Percentiles rank a stretch among this genome's conserved stretches.
phyloP scores from a whole-genome alignment of 1,139 yeast genomes.

The Lodderomyces elongisporus region DNA sequence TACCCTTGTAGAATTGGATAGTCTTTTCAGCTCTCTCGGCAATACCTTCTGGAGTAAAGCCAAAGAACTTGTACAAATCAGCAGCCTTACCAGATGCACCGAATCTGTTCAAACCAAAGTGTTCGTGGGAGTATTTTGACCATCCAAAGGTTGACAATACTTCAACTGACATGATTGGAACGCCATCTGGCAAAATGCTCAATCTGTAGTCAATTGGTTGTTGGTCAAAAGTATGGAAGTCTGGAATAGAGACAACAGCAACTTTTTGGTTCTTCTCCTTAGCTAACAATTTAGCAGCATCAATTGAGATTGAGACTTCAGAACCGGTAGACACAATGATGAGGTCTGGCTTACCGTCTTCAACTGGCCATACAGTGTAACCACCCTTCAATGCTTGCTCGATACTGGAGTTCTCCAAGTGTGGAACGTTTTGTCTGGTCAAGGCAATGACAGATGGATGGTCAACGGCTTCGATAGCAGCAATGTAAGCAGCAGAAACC shows the following conservation, averaged over 20 bases:
- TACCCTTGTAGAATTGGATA: constrained; percentile 78
- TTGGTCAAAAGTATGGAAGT: constrained; percentile 81
- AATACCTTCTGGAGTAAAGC: constrained; percentile 90
- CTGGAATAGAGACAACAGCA: constrained; percentile 88
- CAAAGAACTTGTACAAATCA: constrained; percentile 79
- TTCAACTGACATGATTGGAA: constrained; percentile 91
- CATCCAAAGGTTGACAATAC: constrained; percentile 91
- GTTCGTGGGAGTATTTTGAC: constrained; percentile 95
- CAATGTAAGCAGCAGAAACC: constrained; percentile 91
- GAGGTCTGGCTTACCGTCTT: constrained; percentile 60
- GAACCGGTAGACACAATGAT: constrained; percentile 93
- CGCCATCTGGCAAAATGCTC: constrained; percentile 89
- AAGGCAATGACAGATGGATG: constrained; percentile 91
- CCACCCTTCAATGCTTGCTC: constrained; percentile 97
- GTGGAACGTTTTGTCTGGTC: constrained; percentile 97
- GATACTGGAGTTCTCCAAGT: constrained; percentile 85
- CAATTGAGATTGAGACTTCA: constrained; percentile 82
- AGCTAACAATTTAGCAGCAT: constrained; percentile 64
- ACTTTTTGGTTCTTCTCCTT: constrained; percentile 64
- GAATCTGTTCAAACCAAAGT: constrained; percentile 91
- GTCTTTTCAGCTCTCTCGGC: constrained; percentile 82
- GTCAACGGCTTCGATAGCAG: constrained; percentile 62
- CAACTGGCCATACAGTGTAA: constrained; percentile 63
- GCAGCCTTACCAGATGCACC: constrained; percentile 96
- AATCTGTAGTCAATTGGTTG: constrained; percentile 78